A percentile compares a stretch with the other conserved stretches of the same genome.
These are phyloP conservation scores for Penicillium cinerascens DNA, from an alignment of 495 filamentous ascomycete species.

Conservation along the genomic window DNA sequence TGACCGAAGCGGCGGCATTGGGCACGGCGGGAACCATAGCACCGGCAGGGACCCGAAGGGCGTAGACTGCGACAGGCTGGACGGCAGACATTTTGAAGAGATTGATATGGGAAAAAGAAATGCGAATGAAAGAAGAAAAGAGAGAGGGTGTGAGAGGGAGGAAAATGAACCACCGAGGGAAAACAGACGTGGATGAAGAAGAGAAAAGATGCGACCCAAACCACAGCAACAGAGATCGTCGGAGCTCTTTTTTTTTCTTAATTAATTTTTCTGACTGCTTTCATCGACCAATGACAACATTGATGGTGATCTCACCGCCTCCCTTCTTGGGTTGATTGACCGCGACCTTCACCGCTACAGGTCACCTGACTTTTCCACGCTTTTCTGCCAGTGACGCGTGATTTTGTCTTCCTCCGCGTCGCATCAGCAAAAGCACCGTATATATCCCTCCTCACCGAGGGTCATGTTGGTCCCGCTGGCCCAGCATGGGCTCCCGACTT, in stretches of 20 bases:
- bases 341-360: slow-evolving; percentile 16
- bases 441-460: slow-evolving; percentile 2
- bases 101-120: slow-evolving; percentile 9
- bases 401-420: slow-evolving; percentile 9
- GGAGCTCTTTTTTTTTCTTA: slow-evolving; percentile 27
- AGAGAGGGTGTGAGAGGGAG: slow-evolving; percentile 9
- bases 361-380: slow-evolving; percentile 13
- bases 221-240: slow-evolving; percentile 20
- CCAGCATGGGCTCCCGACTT: slow-evolving; percentile 74
- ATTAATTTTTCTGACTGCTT: slow-evolving; percentile 20
- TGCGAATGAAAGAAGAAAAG: slow-evolving; percentile 9
- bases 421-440: neutral
- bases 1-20: slow-evolving; percentile 77
- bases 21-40: slow-evolving; percentile 67
- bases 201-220: slow-evolving; percentile 27
- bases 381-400: slow-evolving; percentile 23
- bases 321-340: slow-evolving; percentile 17
- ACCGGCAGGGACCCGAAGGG: slow-evolving; percentile 80
- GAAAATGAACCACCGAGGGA: slow-evolving; percentile 25
- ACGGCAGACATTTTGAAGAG: slow-evolving; percentile 49
- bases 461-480: slow-evolving; percentile 23
- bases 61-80: slow-evolving; percentile 81
- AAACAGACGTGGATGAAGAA: slow-evolving; percentile 25
- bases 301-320: slow-evolving; percentile 17
- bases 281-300: slow-evolving; percentile 13